Evolutionary conservation across 2,329 filamentous ascomycete species (phyloP).

Genomic region (Ophiognomonia clavigignenti-juglandacearum): DNA sequence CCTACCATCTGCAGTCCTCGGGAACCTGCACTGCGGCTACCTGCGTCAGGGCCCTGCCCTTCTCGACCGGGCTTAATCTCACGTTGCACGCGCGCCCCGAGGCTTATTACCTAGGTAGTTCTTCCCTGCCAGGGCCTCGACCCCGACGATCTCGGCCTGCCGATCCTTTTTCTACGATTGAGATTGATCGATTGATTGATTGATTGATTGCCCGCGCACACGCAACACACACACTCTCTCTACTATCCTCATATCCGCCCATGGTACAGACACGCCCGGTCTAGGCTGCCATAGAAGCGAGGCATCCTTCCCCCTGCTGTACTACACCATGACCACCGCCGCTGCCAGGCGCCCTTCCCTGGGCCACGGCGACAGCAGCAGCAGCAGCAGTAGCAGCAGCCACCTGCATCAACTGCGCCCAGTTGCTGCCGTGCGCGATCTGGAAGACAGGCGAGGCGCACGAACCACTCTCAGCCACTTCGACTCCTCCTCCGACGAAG

Average conservation of each 20-base stretch:
- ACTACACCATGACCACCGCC: conserved; percentile 16
- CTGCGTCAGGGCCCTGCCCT: conserved; percentile 4
- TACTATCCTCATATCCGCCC: conserved; percentile 8
- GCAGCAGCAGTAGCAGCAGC: background rate
- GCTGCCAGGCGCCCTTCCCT: conserved; percentile 11
- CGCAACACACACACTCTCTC: no score
- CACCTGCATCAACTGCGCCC: conserved; percentile 8
- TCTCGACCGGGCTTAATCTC: background rate
- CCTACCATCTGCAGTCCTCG: no score
- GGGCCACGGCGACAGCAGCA: conserved; percentile 1
- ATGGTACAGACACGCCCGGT: conserved; percentile 16
- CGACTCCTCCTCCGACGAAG: conserved; percentile 11
- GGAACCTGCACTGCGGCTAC: conserved; percentile 14
- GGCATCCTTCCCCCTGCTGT: conserved; percentile 14
- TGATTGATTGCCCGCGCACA: no score
- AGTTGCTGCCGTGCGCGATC: conserved; percentile 7
- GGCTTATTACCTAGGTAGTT: no score
- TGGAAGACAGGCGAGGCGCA: conserved; percentile 12
- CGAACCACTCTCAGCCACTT: conserved; percentile 17
- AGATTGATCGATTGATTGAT: no score
- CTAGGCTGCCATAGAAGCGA: conserved; percentile 18
- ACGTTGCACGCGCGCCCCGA: no score
- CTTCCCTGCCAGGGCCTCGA: background rate
- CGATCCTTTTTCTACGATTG: no score
- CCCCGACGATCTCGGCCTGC: background rate